Base-by-base conservation (phyloP, 2,329 filamentous ascomycete species). In the Cercospora brassicicola region DNA sequence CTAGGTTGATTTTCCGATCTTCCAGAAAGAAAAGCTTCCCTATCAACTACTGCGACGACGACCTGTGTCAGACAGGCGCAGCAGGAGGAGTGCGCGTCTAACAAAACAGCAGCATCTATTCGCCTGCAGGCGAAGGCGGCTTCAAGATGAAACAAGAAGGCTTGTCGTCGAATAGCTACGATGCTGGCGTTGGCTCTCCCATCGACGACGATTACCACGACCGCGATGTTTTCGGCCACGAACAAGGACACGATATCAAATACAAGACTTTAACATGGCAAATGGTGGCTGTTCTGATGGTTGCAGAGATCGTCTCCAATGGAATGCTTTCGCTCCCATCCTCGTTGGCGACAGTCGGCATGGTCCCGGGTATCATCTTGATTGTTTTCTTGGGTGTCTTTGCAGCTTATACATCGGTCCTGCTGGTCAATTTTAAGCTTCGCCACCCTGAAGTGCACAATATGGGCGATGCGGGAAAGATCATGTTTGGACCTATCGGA, bases 291-390 rank as follows among this genome's bases (percentile, higher is more conserved):
- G 48, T 67, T 28, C 63, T 69, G 56, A 69, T 69, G 67, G 62
- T 60, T 23, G 63, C 67, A 1, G 67, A 69, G 39, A 69, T 69
- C 33, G 67, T 69, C n/a, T 66, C 62, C 9, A 74, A 72, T 59
- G 85, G 84, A 67, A 86, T 86, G 81, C 80, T 87, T 3, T 84
- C 81, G 3, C 77, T 87, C 7, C 84, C 85, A 0, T 84, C 81
- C 4, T 83, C 82, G n/a, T 76, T 85, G 3, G 84, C 84, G 0
- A 81, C 82, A 2, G 83, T 86, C 13, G 84, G 84, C 26, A 78
- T 86, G 59, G 82, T 85, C 1, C 84, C 84, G 0, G 84, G 84
- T 4, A 74, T 85, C 18, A 77, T 85, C 57, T 75, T 85, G 33
- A 85, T 85, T 69, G 67, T 82, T 15, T 85, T 85, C 71, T 79